Base-by-base conservation (phyloP, 2,329 filamentous ascomycete genomes). In the Verticillium dahliae region DNA sequence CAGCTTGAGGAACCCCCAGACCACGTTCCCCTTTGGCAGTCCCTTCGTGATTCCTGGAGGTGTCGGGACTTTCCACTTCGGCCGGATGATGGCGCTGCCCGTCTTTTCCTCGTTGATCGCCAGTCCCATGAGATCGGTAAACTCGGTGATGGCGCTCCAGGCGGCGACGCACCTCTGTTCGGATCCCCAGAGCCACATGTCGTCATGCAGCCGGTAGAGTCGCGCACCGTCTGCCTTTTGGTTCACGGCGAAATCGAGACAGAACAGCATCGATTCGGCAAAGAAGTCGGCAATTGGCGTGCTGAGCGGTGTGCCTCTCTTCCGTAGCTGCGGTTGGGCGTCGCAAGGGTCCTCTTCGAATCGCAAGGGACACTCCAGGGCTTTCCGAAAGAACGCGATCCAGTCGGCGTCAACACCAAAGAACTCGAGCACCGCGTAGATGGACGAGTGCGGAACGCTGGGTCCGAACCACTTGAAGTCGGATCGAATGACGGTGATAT, bases 151-250 rank as follows among this genome's bases (percentile, higher is more conserved):
- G 1, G 79, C 75, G 31, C 75, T 65, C 85, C 84, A 88, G 1
- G 80, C 83, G 45, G 75, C 73, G 33, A 75, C 72, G 59, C 81
- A 83, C 14, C 74, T 77, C 6, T 74, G 63, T 37, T 82, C 76
- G 11, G 78, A 73, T 6, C 83, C 81, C 83, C 84, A 88, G 63
- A 87, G 82, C 85, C 85, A 88, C 63, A 88, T 80, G 68, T 88
- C 85, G 67, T 89, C 86, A 64, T 87, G 83, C 50, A 87, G 74
- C 7, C 85, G 81, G 65, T 85, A 85, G 38, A 88, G 73, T 31
- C 79, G 76, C 1, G 75, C 73, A 0, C 84, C 84, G 14, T 76
- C 66, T 1, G 84, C 82, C 13, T 73, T 72, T 63, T 81, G 79
- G 63, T 87, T 88, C 62, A 88, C 80, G 0, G 84, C 79, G 66